phyloP scores from a whole-genome alignment of 352 stramenopile genomes.

The Pythium aphanidermatum region DNA sequence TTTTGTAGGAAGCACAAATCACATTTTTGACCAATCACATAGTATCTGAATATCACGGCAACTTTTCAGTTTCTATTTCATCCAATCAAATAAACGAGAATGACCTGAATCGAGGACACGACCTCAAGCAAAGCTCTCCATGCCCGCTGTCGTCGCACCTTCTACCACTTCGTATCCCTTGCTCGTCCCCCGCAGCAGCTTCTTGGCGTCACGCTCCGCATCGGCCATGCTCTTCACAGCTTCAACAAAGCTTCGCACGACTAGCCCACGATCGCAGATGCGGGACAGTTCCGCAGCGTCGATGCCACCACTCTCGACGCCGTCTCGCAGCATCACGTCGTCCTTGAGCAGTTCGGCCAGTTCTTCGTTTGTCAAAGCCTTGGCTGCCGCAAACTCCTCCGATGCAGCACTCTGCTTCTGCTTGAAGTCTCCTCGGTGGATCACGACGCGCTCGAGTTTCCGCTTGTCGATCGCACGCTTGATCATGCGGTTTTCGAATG shows the following conservation, averaged over 20 bases:
- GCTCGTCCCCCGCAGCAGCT: slow-evolving; percentile 44
- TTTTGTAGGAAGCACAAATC: too few relatives aligned
- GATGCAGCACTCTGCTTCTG: slow-evolving; percentile 31
- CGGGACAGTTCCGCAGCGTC: slow-evolving; percentile 44
- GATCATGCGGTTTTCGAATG: slow-evolving; percentile 94
- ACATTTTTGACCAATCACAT: slow-evolving; percentile 18
- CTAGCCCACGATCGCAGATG: slow-evolving; percentile 63
- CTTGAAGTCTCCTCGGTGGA: slow-evolving; percentile 83
- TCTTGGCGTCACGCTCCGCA: slow-evolving; percentile 4
- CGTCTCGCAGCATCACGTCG: slow-evolving; percentile 62
- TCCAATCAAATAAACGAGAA: too few relatives aligned
- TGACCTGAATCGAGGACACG: not conserved
- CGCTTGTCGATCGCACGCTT: slow-evolving; percentile 89
- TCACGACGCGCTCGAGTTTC: slow-evolving; percentile 86
- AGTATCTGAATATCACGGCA: too few relatives aligned
- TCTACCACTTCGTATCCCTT: slow-evolving; percentile 81
- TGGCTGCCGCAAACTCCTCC: slow-evolving; percentile 18
- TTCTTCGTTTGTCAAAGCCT: slow-evolving; percentile 64
- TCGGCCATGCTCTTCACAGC: slow-evolving; percentile 21
- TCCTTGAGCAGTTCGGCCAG: slow-evolving; percentile 70
- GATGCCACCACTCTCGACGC: slow-evolving; percentile 73
- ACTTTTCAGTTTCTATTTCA: too few relatives aligned
- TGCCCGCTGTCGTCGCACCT: slow-evolving; percentile 32
- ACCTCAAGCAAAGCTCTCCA: slow-evolving; percentile 67
- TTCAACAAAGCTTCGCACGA: slow-evolving; percentile 74